A percentile compares a stretch with the other conserved stretches of the same genome.
Evolutionary conservation across 2,329 filamentous ascomycete genomes (phyloP).

Genomic region (Furcasterigmium sp.): DNA sequence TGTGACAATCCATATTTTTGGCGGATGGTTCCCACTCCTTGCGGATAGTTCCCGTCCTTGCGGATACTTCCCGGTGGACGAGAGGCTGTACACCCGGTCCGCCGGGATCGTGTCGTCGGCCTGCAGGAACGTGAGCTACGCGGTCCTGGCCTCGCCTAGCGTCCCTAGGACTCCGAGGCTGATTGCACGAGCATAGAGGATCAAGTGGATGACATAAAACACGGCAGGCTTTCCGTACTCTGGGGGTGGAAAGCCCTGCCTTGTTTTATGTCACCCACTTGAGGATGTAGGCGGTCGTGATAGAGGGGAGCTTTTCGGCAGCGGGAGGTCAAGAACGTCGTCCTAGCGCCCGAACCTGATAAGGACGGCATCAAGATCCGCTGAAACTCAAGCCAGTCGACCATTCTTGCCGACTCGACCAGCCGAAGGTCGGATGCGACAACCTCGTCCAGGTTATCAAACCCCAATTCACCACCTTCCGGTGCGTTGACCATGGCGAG

Average conservation of each 20-base stretch:
- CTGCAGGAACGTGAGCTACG: constrained; percentile 44
- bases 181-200: no score
- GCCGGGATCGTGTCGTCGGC: constrained; percentile 47
- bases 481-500: no score
- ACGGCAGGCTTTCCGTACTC: no score
- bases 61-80: constrained; percentile 58
- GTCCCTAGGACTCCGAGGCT: constrained; percentile 23
- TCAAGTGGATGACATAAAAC: no score
- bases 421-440: constrained; percentile 44
- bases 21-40: constrained; percentile 20
- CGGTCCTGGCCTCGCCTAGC: constrained; percentile 45
- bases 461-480: no score
- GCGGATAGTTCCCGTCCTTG: constrained; percentile 37
- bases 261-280: no score
- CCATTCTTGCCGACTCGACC: constrained; percentile 65
- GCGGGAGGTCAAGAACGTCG: constrained; percentile 50
- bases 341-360: constrained; percentile 73
- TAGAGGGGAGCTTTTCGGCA: constrained; percentile 34
- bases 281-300: no score
- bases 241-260: constrained; percentile 67
- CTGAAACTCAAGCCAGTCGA: constrained; percentile 72
- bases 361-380: constrained; percentile 60
- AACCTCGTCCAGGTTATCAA: constrained; percentile 39
- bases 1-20: no score
- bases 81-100: constrained; percentile 65